Evolutionary conservation across 805 yeast species (phyloP).

Genomic region (Myxozyma mucilagina): DNA sequence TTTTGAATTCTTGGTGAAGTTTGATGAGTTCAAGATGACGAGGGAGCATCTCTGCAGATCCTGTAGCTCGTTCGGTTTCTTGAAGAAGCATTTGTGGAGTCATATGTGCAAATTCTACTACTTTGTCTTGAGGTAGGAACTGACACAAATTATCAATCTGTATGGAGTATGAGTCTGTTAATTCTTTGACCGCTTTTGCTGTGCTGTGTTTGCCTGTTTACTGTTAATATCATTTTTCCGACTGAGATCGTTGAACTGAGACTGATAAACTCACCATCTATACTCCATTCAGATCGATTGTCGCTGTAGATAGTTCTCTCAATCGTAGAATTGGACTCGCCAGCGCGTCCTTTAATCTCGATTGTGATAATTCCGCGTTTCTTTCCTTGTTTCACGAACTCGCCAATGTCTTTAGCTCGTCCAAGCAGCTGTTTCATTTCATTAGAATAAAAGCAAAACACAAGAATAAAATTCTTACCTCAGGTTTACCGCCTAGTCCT

Average conservation of each 20-base stretch:
- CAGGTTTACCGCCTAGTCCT: conserved; percentile 80
- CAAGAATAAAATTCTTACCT: conserved; percentile 34
- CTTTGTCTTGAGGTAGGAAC: conserved; percentile 92
- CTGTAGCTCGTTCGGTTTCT: conserved; percentile 82
- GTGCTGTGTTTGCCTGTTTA: conserved; percentile 34
- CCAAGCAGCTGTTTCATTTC: conserved; percentile 51
- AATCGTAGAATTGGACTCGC: conserved; percentile 39
- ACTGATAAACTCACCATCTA: conserved; percentile 37
- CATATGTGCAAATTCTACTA: conserved; percentile 84
- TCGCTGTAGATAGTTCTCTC: conserved; percentile 42
- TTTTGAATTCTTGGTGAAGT: conserved; percentile 48
- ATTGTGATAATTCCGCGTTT: conserved; percentile 51
- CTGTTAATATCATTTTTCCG: too few species aligned
- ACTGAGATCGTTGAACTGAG: too few species aligned
- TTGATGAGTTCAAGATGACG: conserved; percentile 59
- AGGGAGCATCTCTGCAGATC: conserved; percentile 55
- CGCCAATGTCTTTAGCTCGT: conserved; percentile 57
- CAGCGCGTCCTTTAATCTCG: conserved; percentile 47
- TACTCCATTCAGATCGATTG: conserved; percentile 35
- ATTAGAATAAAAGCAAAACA: conserved; percentile 7
- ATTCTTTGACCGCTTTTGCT: conserved; percentile 44
- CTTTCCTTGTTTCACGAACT: conserved; percentile 72
- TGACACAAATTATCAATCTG: conserved; percentile 92
- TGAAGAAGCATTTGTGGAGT: conserved; percentile 69
- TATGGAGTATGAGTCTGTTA: conserved; percentile 58